These are phyloP conservation scores for Onygenales sp. DNA, from an alignment of 2,329 filamentous ascomycete species.

Conservation along the genomic window DNA sequence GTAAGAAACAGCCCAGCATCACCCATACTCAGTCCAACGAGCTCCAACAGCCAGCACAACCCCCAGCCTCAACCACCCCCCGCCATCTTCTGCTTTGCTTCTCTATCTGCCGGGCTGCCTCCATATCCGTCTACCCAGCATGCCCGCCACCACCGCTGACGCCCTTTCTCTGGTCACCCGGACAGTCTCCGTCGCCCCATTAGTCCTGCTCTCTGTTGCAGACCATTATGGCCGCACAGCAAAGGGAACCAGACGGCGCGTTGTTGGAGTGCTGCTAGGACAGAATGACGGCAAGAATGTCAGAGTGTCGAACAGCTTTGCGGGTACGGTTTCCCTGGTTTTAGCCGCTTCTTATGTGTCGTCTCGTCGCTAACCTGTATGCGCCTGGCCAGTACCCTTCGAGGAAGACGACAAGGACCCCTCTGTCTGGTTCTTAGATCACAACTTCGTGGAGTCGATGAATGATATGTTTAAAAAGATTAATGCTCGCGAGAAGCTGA, in stretches of 20 bases:
- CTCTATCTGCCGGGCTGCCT: background rate
- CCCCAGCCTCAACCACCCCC: background rate
- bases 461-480: conserved; percentile 99
- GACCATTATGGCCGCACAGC: conserved; percentile 95
- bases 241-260: conserved; percentile 78
- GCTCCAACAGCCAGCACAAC: background rate
- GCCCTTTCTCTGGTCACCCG: conserved; percentile 88
- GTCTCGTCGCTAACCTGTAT: conserved; percentile 1
- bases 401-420: conserved; percentile 99
- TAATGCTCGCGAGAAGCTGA: conserved; percentile 96
- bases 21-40: background rate
- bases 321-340: conserved; percentile 51
- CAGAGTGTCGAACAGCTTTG: conserved; percentile 97
- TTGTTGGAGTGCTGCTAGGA: conserved; percentile 87
- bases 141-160: conserved; percentile 96
- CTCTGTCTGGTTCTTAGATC: conserved; percentile 97
- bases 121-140: conserved; percentile 36
- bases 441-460: conserved; percentile 99
- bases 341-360: background rate
- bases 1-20: background rate
- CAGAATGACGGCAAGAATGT: conserved; percentile 96
- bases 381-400: conserved; percentile 63
- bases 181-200: conserved; percentile 92
- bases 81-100: background rate
- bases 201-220: conserved; percentile 94